phyloP scores from a whole-genome alignment of 495 filamentous ascomycete genomes.

The Monascus purpureus region DNA sequence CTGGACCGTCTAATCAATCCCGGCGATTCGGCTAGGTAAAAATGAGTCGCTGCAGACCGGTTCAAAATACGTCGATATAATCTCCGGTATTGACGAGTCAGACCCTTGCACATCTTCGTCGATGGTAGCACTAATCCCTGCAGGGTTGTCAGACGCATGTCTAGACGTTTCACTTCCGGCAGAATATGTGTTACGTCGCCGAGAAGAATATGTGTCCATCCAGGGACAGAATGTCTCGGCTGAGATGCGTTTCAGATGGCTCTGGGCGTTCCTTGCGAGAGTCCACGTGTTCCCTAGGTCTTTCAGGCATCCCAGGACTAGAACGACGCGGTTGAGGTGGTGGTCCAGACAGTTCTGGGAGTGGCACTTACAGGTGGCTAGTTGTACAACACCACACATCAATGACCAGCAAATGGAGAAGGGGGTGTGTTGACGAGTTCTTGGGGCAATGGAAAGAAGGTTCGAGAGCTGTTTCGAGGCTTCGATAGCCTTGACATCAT shows the following conservation, averaged over 20 bases:
- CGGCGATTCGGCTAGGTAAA: too few species aligned
- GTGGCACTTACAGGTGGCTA: not conserved
- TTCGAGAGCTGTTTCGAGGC: slow-evolving; percentile 7
- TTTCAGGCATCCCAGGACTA: slow-evolving; percentile 2
- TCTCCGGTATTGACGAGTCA: too few species aligned
- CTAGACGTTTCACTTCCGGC: too few species aligned
- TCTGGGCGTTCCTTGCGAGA: slow-evolving; percentile 1
- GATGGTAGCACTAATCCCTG: too few species aligned
- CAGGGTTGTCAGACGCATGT: too few species aligned
- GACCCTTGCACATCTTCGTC: too few species aligned
- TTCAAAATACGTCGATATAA: too few species aligned
- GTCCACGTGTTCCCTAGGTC: not conserved
- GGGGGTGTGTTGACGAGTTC: slow-evolving; percentile 1
- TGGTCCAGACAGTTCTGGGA: slow-evolving; percentile 1
- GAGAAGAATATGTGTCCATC: too few species aligned
- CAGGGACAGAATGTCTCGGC: too few species aligned
- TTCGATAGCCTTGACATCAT: slow-evolving; percentile 6
- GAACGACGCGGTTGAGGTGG: slow-evolving; percentile 1
- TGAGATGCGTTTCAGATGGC: not conserved
- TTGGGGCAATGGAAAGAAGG: slow-evolving; percentile 2
- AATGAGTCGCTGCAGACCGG: too few species aligned
- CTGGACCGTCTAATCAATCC: too few species aligned
- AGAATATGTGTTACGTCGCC: too few species aligned
- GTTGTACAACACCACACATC: slow-evolving; percentile 1
- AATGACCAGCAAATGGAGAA: not conserved